These are phyloP conservation scores for Chrysosphaeria jannelii DNA, from an alignment of 2,329 filamentous ascomycete genomes.

Conservation along the genomic window DNA sequence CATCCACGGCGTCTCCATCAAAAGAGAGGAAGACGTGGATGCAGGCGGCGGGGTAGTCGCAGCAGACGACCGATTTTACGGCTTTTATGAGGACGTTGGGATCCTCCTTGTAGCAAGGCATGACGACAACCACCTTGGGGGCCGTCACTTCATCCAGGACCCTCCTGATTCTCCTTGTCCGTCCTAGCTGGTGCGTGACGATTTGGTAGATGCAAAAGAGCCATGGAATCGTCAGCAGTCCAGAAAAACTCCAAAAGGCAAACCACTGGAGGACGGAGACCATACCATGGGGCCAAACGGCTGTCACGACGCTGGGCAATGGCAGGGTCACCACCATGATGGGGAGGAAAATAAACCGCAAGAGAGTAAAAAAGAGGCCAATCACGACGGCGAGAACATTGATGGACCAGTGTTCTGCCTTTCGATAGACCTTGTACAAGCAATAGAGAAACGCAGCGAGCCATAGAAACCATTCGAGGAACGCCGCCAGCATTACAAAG, in stretches of 20 bases:
- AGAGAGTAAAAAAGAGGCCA: constrained; percentile 33
- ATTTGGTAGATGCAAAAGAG: constrained; percentile 79
- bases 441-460: constrained; percentile 85
- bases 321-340: constrained; percentile 87
- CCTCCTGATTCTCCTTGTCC: constrained; percentile 53
- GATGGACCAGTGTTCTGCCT: constrained; percentile 71
- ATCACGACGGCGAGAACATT: constrained; percentile 48
- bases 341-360: constrained; percentile 67
- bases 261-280: constrained; percentile 67
- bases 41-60: constrained; percentile 75
- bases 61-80: constrained; percentile 72
- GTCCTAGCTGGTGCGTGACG: constrained; percentile 60
- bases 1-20: constrained; percentile 68
- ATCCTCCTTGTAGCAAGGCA: constrained; percentile 89
- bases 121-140: constrained; percentile 82
- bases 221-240: constrained; percentile 66
- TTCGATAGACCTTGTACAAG: constrained; percentile 58
- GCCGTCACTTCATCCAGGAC: constrained; percentile 61
- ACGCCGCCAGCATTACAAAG: constrained; percentile 51
- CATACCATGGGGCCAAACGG: constrained; percentile 38
- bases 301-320: constrained; percentile 39
- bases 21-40: constrained; percentile 91
- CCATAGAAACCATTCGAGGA: constrained; percentile 87
- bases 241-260: constrained; percentile 77
- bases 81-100: constrained; percentile 61